Evolutionary conservation across 257 asterid species (phyloP), one percentile per base, ranked within the genome.

Genomic region (Hygrophila difformis): DNA sequence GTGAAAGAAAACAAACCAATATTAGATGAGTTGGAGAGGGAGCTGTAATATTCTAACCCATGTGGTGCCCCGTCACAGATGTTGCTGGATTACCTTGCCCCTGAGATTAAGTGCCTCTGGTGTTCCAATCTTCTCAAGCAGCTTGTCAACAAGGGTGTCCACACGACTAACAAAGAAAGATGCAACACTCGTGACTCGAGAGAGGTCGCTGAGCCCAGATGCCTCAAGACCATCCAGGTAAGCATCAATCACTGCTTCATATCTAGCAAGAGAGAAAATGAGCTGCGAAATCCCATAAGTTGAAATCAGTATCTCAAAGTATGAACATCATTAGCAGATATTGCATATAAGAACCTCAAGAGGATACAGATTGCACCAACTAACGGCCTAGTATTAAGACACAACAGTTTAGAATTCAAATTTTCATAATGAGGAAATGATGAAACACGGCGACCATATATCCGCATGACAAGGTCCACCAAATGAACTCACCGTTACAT

Each of bases 211-310:
- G 44, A 86, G 95, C 53, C 95, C 97, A 29, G 97, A 91, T 1
- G 96, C 96, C 67, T 86, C 99, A 35, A 91, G 99, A 60, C 99
- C 99, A 62, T 86, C 95, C 41, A 91, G 77, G 94, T 86, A 91
- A 64, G 99, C 97, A 76, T 91, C 97, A 42, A 91, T 86, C 5
- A 86, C 99, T 39, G 92, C 94, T 73, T 91, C 99, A 48, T 91
- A 91, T 83, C 99, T 80, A 19, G 84, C 79, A 40, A 91, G 68
- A 45, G 99, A 91, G 82, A 86, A 91, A 51, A 86, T 89, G 35
- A 89, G 98, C 97, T 88, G 97, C 62, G 68, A 17, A 48, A 12
- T 55, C 12, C 48, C 52, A 13, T 64, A 26, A 13, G 61, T 47
- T 55, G 38, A 54, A 13, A 18, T 70, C 37, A 71, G 60, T 47